These are phyloP conservation scores for Penicillium crustosum DNA, from an alignment of 2,329 filamentous ascomycete species.

Conservation along the genomic window DNA sequence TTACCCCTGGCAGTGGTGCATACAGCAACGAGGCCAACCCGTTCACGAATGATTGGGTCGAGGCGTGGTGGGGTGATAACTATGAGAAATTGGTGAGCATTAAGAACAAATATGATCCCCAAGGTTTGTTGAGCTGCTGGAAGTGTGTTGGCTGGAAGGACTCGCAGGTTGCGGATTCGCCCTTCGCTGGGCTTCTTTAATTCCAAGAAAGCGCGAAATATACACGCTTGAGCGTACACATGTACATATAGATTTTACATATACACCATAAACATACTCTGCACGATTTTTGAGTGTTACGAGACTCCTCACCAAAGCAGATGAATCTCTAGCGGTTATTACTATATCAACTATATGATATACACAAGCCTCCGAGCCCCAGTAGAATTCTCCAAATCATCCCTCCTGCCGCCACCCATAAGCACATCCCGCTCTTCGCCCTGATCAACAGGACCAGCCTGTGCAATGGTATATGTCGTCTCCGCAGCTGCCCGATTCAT, in stretches of 20 bases:
- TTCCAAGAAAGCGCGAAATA: neutral
- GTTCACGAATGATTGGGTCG: slow-evolving; percentile 18
- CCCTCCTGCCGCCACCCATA: slow-evolving; percentile 27
- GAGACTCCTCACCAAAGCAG: neutral
- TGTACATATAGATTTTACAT: neutral
- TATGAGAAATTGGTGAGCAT: slow-evolving; percentile 19
- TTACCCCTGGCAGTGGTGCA: slow-evolving; percentile 18
- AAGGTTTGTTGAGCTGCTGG: slow-evolving; percentile 18
- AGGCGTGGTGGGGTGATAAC: slow-evolving; percentile 25
- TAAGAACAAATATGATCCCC: slow-evolving; percentile 24
- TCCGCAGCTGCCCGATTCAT: slow-evolving; percentile 45
- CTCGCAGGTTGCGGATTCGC: neutral
- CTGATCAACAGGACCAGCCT: slow-evolving; percentile 13
- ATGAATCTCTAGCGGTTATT: neutral
- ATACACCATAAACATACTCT: too few species aligned
- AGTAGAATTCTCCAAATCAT: slow-evolving; percentile 19
- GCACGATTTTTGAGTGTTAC: too few species aligned
- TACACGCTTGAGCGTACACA: neutral
- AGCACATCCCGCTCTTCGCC: slow-evolving; percentile 33
- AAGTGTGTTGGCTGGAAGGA: slow-evolving; percentile 17
- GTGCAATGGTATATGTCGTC: slow-evolving; percentile 6
- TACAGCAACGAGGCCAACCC: slow-evolving; percentile 24
- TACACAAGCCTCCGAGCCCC: slow-evolving; percentile 27
- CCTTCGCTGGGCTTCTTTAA: neutral
- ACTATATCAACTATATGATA: slow-evolving; percentile 21